Evolutionary conservation across 2,329 filamentous ascomycete species (phyloP), one percentile per base, ranked within the genome.

Genomic region (Metarhizium album): DNA sequence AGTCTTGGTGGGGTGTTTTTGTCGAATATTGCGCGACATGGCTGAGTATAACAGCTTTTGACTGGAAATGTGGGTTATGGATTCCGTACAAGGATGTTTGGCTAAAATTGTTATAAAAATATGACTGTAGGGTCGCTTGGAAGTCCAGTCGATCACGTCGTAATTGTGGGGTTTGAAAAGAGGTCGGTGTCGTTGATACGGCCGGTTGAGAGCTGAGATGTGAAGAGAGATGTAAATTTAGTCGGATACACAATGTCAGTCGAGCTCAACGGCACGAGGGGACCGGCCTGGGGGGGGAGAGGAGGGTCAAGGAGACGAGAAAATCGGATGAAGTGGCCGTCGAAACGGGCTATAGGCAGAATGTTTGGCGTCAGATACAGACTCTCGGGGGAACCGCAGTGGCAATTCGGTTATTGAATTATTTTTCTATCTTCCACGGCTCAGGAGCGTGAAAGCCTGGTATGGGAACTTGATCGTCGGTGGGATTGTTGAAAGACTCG

Each of bases 401-500:
- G 22, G 47, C 37, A 23, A 48, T 42, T 48, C 48, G 40, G 24
- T 33, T 37, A 33, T 18, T 27, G 45, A 24, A 48, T n/a, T n/a
- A n/a, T n/a, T n/a, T 20, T 29, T 9, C 27, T 29, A 14, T 43
- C 40, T 14, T 48, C 18, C 31, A 53, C 51, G 42, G 65, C 63
- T 61, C 62, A 63, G 61, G 67, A 75, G 69, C 70, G 69, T 68
- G 67, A 71, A 71, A 74, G 73, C 45, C 52, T 54, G 71, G 78
- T 79, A 70, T 74, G 69, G 66, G 66, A 78, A 83, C 81, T 83
- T 84, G 47, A 79, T 55, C 76, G 82, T 86, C 82, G 78, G 82
- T 45, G 58, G 52, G 48, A 42, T 58, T 53, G 53, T 62, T 66
- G 68, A 79, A 75, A 72, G 78, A 75, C 77, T 89, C 84, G 82